These are phyloP conservation scores for Diospyros lotus DNA, from an alignment of 148 eudicot genomes.

Conservation along the genomic window DNA sequence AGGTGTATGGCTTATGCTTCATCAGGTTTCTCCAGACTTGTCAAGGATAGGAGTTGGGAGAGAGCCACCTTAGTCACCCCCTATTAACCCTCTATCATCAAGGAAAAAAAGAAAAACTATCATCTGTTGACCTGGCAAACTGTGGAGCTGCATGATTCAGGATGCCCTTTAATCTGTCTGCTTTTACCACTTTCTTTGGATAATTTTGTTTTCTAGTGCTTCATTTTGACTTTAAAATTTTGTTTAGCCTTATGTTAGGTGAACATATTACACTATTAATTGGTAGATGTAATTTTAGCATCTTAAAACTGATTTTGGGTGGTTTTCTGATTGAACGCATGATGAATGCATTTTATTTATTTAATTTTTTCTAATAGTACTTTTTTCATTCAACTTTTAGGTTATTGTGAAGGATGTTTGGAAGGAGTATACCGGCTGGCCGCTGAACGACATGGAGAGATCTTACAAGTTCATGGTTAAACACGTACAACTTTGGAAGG, in stretches of 20 bases:
- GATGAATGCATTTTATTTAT: neutral
- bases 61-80: too few species aligned
- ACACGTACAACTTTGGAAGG: constrained; percentile 91
- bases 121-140: too few species aligned
- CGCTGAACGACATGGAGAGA: constrained; percentile 89
- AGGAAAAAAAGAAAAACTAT: too few species aligned
- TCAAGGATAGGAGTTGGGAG: too few species aligned
- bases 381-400: constrained; percentile 28
- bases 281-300: neutral
- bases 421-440: constrained; percentile 98
- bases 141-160: too few species aligned
- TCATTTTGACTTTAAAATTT: neutral
- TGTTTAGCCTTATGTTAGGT: neutral
- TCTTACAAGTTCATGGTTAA: constrained; percentile 96
- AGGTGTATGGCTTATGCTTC: too few species aligned
- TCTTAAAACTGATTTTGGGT: neutral
- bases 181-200: neutral
- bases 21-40: too few species aligned
- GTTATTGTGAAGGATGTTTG: constrained; percentile 93
- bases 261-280: neutral
- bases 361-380: neutral
- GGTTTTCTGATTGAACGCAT: neutral
- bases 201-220: neutral
- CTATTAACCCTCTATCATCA: too few species aligned
- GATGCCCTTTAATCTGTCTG: too few species aligned